These are phyloP conservation scores for Plasmodium vinckei DNA, from an alignment of 169 alveolate species.

Conservation along the genomic window DNA sequence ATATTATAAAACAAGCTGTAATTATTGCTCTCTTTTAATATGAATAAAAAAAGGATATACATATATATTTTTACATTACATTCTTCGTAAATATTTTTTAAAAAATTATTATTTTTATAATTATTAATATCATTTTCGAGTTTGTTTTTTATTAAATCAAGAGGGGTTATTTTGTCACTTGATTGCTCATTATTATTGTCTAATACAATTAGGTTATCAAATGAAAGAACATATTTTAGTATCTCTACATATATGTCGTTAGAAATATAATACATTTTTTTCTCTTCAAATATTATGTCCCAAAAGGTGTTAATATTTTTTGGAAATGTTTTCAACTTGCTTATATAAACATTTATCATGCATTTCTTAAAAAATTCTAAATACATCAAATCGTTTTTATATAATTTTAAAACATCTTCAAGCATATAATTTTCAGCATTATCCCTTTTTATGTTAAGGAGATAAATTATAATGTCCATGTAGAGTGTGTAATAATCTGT, in stretches of 20 bases:
- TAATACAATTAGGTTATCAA: neutral
- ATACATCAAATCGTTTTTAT: slow-evolving; percentile 61
- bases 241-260: neutral
- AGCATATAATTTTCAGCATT: neutral
- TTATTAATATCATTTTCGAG: neutral
- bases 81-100: slow-evolving; percentile 5
- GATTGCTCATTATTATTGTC: too few relatives aligned
- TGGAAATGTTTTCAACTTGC: slow-evolving; percentile 20
- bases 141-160: neutral
- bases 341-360: slow-evolving; percentile 12
- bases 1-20: slow-evolving; percentile 42
- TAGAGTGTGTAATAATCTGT: slow-evolving; percentile 43
- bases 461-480: slow-evolving; percentile 42
- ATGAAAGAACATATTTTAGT: slow-evolving; percentile 6
- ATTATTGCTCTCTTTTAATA: slow-evolving; percentile 36
- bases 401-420: slow-evolving; percentile 11
- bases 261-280: neutral
- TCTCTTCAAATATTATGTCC: neutral
- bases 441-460: neutral
- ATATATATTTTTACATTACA: slow-evolving; percentile 12
- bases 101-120: slow-evolving; percentile 5
- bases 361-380: slow-evolving; percentile 57
- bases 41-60: slow-evolving; percentile 24
- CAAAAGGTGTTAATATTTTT: slow-evolving; percentile 13
- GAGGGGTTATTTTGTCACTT: too few relatives aligned